Evolutionary conservation across 495 filamentous ascomycete species (phyloP), one percentile per base, ranked within the genome.

Genomic region (Trichoderma erinaceum): DNA sequence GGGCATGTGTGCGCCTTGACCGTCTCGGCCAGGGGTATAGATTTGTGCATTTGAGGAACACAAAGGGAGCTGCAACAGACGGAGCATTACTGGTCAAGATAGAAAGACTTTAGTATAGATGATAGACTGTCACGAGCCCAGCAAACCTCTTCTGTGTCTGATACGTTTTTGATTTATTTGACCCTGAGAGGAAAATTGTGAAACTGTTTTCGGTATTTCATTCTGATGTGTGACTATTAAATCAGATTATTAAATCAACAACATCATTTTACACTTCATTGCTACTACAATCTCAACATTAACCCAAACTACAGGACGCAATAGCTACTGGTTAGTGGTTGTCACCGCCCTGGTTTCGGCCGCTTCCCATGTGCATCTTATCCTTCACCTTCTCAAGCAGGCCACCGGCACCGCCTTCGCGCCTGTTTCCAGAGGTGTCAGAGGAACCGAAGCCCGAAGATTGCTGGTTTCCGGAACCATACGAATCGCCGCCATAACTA

Each of bases 1-100:
- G 94, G 94, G 87, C 91, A 10, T 96, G 92, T 73, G 87, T 96
- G 67, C 83, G 92, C 23, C 84, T 97, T 0, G 92, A 97, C 77
- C 84, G 91, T 18, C 76, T 97, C 66, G 85, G 86, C 63, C 74
- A 83, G 46, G 94, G 94, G 2, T 90, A 90, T 70, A 83, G 92
- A 18, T 87, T 97, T 68, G 78, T 98, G 48, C 89, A 87, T 66
- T 76, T 98, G 35, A 76, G 88, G 43, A 86, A 94, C 73, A 78
- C 76, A 12, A 79, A 86, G 52, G 92, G 92, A 1, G 70, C 79
- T 16, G 78, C 84, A 67, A 86, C 83, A 25, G 81, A 83, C 6
- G 90, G 89, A 11, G 78, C 88, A 41, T 69, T 97, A 56, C 75
- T 97, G 68, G 86, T 97, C 1, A 85, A 84, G 73, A 82, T 95